Percentiles rank a stretch among this genome's conserved stretches.
These are phyloP conservation scores for Chlorella sp. DNA, from an alignment of 139 green algal species.

Conservation along the genomic window DNA sequence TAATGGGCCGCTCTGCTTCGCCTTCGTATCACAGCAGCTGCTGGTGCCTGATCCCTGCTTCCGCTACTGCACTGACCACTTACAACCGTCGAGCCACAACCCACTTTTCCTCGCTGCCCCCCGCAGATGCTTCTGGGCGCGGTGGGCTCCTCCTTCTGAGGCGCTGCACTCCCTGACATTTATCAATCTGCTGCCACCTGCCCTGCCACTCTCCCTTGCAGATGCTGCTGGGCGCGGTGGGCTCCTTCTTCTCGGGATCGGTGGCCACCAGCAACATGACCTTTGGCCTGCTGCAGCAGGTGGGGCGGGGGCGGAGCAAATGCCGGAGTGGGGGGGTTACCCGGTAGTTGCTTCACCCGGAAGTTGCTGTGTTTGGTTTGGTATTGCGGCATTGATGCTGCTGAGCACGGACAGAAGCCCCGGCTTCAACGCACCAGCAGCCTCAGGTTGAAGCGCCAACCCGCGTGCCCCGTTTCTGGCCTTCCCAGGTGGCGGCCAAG, in stretches of 20 bases:
- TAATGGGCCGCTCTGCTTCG: no score
- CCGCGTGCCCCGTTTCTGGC: neutral
- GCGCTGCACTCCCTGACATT: no score
- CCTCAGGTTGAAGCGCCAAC: neutral
- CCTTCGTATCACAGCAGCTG: no score
- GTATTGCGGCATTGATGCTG: no score
- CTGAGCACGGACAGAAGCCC: no score
- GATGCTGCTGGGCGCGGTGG: constrained; percentile 44
- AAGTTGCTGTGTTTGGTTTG: neutral
- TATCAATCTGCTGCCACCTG: no score
- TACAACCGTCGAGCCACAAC: no score
- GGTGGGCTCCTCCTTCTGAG: constrained; percentile 53
- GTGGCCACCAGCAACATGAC: constrained; percentile 53
- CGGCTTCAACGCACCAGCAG: no score
- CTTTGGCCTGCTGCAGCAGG: constrained; percentile 52
- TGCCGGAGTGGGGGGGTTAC: neutral
- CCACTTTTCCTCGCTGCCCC: no score
- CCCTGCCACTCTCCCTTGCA: no score
- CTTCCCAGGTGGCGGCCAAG: constrained; percentile 35
- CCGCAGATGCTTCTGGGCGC: constrained; percentile 35
- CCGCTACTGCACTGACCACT: no score
- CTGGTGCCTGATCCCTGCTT: no score
- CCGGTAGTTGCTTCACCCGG: neutral
- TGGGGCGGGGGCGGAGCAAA: neutral
- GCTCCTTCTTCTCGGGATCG: constrained; percentile 50